Percentiles rank a stretch among this genome's conserved stretches.
These are phyloP conservation scores for Rosa rugosa DNA, from an alignment of 306 rosid species.

Conservation along the genomic window DNA sequence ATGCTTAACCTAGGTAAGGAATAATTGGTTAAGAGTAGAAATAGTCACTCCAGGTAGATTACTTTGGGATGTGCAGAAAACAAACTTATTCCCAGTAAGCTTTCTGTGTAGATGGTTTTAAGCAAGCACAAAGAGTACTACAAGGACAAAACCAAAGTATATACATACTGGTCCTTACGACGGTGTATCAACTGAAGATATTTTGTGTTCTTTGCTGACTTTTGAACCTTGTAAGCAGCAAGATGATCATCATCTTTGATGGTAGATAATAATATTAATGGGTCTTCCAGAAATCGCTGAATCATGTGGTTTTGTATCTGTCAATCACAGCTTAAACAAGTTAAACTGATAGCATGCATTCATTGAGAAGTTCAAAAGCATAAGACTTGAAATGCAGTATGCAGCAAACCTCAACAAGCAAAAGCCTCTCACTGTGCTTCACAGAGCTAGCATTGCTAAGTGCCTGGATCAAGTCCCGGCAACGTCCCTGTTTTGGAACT, in stretches of 20 bases:
- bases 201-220: conserved; percentile 63
- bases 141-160: conserved; percentile 9
- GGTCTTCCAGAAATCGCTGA: conserved; percentile 85
- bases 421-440: conserved; percentile 76
- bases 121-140: not conserved
- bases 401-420: conserved; percentile 77
- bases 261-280: conserved; percentile 66
- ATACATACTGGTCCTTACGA: conserved; percentile 73
- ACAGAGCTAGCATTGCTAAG: conserved; percentile 82
- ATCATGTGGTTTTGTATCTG: conserved; percentile 78
- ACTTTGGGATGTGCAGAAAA: not conserved
- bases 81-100: not conserved
- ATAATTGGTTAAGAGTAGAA: not conserved
- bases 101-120: not conserved
- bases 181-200: conserved; percentile 89
- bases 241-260: conserved; percentile 87
- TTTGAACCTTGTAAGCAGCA: conserved; percentile 77
- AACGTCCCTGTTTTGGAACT: conserved; percentile 95
- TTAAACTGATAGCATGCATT: not conserved
- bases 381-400: conserved; percentile 10
- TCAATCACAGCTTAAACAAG: conserved; percentile 25
- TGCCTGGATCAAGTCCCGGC: conserved; percentile 90
- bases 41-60: not conserved
- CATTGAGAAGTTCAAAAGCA: not conserved
- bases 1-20: not conserved